phyloP scores from a whole-genome alignment of 2,329 filamentous ascomycete genomes.

The Cercospora sojina region DNA sequence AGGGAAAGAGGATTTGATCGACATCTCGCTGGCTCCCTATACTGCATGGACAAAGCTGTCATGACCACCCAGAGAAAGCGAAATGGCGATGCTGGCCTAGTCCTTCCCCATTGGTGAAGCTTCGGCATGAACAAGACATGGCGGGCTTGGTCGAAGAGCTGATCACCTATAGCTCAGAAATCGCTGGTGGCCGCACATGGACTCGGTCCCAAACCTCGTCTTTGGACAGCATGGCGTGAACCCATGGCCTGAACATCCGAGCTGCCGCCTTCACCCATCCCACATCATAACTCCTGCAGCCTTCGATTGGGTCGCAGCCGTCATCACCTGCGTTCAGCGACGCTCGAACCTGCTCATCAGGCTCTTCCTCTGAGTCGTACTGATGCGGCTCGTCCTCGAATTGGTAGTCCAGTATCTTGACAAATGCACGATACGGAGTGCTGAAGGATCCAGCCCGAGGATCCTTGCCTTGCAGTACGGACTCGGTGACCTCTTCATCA shows the following conservation, averaged over 20 bases:
- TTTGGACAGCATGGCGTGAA: not conserved
- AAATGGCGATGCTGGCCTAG: too few relatives aligned
- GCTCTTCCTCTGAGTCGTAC: not conserved
- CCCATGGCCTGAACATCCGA: not conserved
- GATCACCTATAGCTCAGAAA: too few relatives aligned
- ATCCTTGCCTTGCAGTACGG: slow-evolving; percentile 4
- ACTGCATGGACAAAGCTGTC: too few relatives aligned
- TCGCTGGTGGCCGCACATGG: slow-evolving; percentile 3
- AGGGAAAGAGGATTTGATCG: too few relatives aligned
- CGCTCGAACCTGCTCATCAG: not conserved
- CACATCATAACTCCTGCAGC: slow-evolving; percentile 5
- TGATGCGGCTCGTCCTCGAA: not conserved
- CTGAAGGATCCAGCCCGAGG: not conserved
- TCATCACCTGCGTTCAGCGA: not conserved
- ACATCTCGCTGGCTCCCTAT: too few relatives aligned
- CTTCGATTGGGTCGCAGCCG: slow-evolving; percentile 5
- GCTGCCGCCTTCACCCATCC: slow-evolving; percentile 11
- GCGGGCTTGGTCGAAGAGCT: too few relatives aligned
- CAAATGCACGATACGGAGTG: not conserved
- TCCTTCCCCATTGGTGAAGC: too few relatives aligned
- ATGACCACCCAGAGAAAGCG: too few relatives aligned
- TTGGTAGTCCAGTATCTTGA: slow-evolving; percentile 3
- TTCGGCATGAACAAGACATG: too few relatives aligned
- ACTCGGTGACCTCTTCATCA: slow-evolving; percentile 10
- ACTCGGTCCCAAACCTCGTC: not conserved